Conservation (phyloP, 1,284 basidiomycete species). For the Papiliotrema flavescens region DNA sequence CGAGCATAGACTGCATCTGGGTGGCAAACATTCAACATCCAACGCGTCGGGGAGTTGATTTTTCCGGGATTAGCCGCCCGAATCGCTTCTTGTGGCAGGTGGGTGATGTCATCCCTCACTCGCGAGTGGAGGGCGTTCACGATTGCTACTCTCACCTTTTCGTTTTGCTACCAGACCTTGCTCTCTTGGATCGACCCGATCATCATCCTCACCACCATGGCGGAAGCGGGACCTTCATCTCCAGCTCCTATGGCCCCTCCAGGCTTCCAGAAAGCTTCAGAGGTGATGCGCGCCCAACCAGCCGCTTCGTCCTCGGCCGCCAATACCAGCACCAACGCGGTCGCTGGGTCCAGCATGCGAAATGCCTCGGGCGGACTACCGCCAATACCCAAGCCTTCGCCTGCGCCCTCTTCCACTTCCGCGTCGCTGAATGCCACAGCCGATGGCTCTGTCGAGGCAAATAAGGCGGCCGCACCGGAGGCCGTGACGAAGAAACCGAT, state of each 20-base stretch:
- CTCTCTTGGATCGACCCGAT: too few relatives aligned
- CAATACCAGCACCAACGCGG: not conserved
- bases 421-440: not conserved
- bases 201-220: too few relatives aligned
- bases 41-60: too few relatives aligned
- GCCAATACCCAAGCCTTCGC: constrained; percentile 4
- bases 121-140: too few relatives aligned
- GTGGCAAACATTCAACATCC: not conserved
- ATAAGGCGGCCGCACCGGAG: not conserved
- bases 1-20: not conserved
- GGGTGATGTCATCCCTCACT: too few relatives aligned
- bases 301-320: not conserved
- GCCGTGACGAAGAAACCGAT: constrained; percentile 9
- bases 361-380: constrained; percentile 22
- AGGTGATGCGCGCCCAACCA: constrained; percentile 9
- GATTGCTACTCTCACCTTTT: not conserved
- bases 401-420: not conserved
- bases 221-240: too few relatives aligned
- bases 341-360: constrained; percentile 12
- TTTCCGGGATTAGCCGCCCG: too few relatives aligned
- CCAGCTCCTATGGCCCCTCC: constrained; percentile 1
- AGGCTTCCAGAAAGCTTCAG: constrained; percentile 22
- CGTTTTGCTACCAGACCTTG: too few relatives aligned
- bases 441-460: not conserved
- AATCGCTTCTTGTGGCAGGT: too few relatives aligned